These are phyloP conservation scores for Colletotrichum spaethianum DNA, from an alignment of 2,329 filamentous ascomycete species.

Conservation along the genomic window DNA sequence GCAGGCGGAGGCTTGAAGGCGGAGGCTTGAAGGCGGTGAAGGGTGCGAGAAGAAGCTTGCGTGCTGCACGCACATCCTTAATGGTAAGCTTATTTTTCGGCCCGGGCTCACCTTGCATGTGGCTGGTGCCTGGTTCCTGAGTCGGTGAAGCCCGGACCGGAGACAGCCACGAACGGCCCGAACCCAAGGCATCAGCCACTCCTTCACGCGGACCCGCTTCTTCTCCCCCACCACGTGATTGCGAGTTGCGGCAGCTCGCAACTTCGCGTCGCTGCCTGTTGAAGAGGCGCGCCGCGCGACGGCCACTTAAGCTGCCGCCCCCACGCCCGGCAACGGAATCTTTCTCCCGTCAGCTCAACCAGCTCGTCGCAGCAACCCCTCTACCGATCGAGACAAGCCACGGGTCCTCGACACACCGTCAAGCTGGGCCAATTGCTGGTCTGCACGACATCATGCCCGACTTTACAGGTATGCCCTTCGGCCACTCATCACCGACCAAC, in stretches of 20 bases:
- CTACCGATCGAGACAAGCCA: background rate
- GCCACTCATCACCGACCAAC: background rate
- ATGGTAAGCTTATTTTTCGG: slow-evolving; percentile 7
- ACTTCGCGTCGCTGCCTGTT: slow-evolving; percentile 30
- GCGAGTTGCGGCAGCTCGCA: slow-evolving; percentile 3
- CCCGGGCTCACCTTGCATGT: background rate
- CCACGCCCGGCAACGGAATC: background rate
- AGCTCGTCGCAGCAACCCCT: slow-evolving; percentile 3
- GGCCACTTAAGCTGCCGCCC: slow-evolving; percentile 8
- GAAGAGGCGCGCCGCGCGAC: slow-evolving; percentile 26
- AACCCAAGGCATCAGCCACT: slow-evolving; percentile 2
- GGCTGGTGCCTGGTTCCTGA: background rate
- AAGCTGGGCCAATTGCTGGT: background rate
- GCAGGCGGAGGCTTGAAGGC: background rate
- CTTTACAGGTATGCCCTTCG: slow-evolving; percentile 32
- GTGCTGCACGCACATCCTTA: background rate
- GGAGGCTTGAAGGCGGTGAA: background rate
- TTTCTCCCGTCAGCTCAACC: background rate
- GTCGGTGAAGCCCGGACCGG: background rate
- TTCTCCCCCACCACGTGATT: slow-evolving; percentile 12
- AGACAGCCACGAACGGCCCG: background rate
- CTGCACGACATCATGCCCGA: slow-evolving; percentile 27
- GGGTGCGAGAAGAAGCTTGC: background rate
- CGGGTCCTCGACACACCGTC: background rate
- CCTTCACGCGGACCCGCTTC: rapidly evolving